A percentile compares a stretch with the other conserved stretches of the same genome.
These are phyloP conservation scores for Ceratocystis cacaofunesta DNA, from an alignment of 2,329 filamentous ascomycete genomes.

Conservation along the genomic window DNA sequence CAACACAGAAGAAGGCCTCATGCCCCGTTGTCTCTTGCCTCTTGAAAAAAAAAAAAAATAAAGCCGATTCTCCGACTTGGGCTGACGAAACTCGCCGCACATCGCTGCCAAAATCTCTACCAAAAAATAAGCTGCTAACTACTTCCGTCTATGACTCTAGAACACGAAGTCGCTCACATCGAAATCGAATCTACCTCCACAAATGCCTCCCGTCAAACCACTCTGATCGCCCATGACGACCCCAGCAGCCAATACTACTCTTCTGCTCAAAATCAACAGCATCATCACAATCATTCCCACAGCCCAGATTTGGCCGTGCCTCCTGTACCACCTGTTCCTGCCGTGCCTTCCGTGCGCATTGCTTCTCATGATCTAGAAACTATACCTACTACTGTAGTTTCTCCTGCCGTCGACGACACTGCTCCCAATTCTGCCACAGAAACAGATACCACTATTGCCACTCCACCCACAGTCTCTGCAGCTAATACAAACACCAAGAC, in stretches of 20 bases:
- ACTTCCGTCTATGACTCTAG: slow-evolving; percentile 1
- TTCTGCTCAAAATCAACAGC: not conserved
- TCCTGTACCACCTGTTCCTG: not conserved
- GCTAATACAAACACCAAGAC: not conserved
- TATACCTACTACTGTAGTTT: slow-evolving; percentile 3
- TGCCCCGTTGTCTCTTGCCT: not conserved
- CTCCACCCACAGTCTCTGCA: not conserved
- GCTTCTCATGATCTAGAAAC: slow-evolving; percentile 10
- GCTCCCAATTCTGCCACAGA: not conserved
- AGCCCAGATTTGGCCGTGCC: not conserved
- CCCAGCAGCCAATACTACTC: not conserved
- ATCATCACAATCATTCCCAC: not conserved
- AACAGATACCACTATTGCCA: not conserved
- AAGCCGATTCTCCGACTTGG: not conserved
- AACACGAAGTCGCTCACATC: slow-evolving; percentile 8
- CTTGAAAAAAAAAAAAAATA: not conserved
- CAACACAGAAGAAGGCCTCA: no score
- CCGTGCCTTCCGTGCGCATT: slow-evolving; percentile 11
- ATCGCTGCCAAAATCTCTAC: not conserved
- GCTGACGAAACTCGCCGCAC: not conserved
- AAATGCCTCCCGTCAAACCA: slow-evolving; percentile 13
- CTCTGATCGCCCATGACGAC: slow-evolving; percentile 8
- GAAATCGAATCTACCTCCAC: slow-evolving; percentile 7
- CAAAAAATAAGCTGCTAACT: slow-evolving; percentile 8
- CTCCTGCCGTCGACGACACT: not conserved